Evolutionary conservation across 2,329 filamentous ascomycete species (phyloP).

Genomic region (Leptographium radiaticola): DNA sequence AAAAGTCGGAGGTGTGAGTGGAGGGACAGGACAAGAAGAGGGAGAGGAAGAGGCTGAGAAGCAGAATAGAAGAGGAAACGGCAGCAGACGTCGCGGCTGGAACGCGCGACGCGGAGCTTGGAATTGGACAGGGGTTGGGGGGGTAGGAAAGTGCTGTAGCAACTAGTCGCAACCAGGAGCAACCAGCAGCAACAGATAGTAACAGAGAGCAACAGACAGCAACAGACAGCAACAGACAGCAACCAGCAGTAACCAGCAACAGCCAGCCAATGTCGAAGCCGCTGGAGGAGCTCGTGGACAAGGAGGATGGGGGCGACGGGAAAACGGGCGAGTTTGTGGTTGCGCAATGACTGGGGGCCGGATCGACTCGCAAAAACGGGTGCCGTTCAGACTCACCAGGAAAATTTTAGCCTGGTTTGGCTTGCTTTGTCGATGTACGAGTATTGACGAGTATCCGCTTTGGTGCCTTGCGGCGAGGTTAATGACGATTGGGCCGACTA

Average conservation of each 20-base stretch:
- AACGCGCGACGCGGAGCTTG: not conserved
- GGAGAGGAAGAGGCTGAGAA: not conserved
- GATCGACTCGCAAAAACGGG: no score
- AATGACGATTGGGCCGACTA: not conserved
- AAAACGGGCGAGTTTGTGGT: no score
- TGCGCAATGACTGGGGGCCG: no score
- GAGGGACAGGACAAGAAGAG: not conserved
- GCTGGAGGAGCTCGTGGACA: not conserved
- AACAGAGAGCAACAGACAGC: not conserved
- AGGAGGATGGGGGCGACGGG: no score
- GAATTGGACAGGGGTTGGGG: not conserved
- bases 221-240: no score
- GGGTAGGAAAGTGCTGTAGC: no score
- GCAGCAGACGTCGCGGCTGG: no score
- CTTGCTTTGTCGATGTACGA: not conserved
- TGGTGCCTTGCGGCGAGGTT: not conserved
- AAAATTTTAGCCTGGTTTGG: not conserved
- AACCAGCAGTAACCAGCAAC: not conserved
- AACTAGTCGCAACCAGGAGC: not conserved
- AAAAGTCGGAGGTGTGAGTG: not conserved
- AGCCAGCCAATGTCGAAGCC: not conserved
- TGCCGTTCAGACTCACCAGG: no score
- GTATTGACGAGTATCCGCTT: not conserved
- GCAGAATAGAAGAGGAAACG: no score
- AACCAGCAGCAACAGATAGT: not conserved